Base-by-base conservation (phyloP, 495 filamentous ascomycete species). In the Lophiotrema nucula region DNA sequence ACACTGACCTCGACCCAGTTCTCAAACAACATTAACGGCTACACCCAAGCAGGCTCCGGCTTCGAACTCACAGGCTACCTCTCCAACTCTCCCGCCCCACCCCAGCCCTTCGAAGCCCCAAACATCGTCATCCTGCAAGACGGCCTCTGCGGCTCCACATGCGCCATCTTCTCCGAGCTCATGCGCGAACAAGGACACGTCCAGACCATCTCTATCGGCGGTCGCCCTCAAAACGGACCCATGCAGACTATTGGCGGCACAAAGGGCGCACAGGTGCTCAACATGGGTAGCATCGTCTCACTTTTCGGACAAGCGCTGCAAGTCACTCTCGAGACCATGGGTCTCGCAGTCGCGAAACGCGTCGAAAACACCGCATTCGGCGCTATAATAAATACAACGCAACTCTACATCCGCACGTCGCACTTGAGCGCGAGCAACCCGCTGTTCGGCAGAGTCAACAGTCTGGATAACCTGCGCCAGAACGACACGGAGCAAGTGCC, bases 101-200 rank as follows among this genome's bases (percentile, higher is more conserved):
- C 43, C 12, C 56, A 59, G 24, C 63, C 63, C 4, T 66, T 66
- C 44, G 21, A 35, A 13, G 11, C 63, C 22, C 53, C 58, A 12
- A 62, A 66, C 44, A 62, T 66, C 11, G 48, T 66, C 16, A 35
- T 66, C 23, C 45, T 66, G 3, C 51, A 56, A 35, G 63, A 66
- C 43, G 58, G 58, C 21, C 18, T 31, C 18, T 66, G 63, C 42
- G 27, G 31, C 16, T 62, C 58, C 19, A 62, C 63, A 12, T 66
- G 63, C 43, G 42, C 58, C 2, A 55, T 66, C n/a, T 66, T 66
- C 54, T 48, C 53, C 19, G 47, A 62, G 23, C 63, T 66, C 53
- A 62, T 66, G 63, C 38, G 47, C n/a, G 43, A 58, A 33, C 53
- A 58, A 59, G 63, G 45, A 12, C 24, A 56, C 2, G 63, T 66